Conservation (phyloP, 192 early-diverging fungal species). For the Linnemannia elongata region DNA sequence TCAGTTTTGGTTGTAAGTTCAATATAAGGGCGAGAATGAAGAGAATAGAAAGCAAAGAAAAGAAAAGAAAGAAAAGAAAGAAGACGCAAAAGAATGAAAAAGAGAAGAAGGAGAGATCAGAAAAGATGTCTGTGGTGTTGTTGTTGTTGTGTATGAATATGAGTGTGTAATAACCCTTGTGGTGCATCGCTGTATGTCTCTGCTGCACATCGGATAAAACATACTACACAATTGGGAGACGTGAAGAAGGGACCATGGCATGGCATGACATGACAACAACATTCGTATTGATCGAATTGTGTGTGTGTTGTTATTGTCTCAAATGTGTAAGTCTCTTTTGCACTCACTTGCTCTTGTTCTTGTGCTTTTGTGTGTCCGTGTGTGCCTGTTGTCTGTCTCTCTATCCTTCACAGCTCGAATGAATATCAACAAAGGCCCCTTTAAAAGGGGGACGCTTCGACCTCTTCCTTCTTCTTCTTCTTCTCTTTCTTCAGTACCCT, state of each 20-base stretch:
- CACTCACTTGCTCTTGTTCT: not conserved
- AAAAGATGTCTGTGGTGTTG: not conserved
- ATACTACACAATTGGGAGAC: not conserved
- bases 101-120: no score
- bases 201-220: not conserved
- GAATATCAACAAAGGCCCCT: not conserved
- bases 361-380: not conserved
- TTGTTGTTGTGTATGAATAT: no score
- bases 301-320: no score
- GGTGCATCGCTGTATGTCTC: no score
- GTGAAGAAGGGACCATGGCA: not conserved
- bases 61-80: not conserved
- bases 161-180: no score
- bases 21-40: not conserved
- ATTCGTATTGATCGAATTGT: no score
- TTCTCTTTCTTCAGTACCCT: slow-evolving; percentile 17
- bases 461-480: slow-evolving; percentile 21
- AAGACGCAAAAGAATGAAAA: not conserved
- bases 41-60: not conserved
- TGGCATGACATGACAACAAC: not conserved
- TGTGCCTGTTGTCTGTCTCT: not conserved
- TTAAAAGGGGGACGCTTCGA: not conserved
- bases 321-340: not conserved
- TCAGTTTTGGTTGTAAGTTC: no score
- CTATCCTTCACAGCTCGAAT: not conserved